Evolutionary conservation across 1,284 basidiomycete species (phyloP).

Genomic region (Microstroma glucosiphilum): DNA sequence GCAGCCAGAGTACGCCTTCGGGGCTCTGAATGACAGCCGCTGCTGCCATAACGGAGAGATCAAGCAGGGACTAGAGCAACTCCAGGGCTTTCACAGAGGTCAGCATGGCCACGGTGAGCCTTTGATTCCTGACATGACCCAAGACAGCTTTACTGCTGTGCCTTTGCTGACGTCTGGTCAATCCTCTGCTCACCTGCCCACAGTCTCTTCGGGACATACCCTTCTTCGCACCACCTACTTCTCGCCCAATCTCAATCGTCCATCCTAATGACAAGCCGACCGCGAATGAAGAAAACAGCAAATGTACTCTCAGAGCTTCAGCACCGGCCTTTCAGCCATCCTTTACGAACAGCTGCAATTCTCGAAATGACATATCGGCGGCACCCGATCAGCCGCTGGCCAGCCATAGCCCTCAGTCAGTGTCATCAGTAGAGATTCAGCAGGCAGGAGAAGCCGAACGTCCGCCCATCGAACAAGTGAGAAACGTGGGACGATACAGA

Average conservation of each 20-base stretch:
- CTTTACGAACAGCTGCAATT: neutral
- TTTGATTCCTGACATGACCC: no score
- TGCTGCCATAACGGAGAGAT: no score
- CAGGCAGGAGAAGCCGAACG: neutral
- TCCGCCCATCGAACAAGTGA: neutral
- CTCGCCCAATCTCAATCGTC: neutral
- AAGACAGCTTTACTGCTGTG: no score
- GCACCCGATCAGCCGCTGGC: neutral
- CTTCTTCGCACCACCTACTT: conserved; percentile 3
- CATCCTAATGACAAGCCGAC: neutral
- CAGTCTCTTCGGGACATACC: neutral
- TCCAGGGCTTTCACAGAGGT: no score
- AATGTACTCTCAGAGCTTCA: neutral
- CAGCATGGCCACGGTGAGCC: no score
- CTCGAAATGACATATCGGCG: neutral
- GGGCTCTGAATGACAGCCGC: no score
- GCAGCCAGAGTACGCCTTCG: no score
- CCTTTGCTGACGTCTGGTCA: neutral
- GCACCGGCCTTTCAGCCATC: conserved; percentile 3
- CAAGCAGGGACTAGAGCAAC: no score
- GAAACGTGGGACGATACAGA: neutral
- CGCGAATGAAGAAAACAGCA: no score
- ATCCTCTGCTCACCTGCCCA: neutral
- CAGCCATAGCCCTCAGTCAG: neutral
- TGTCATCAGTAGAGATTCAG: neutral